Base-by-base conservation (phyloP, 2,329 filamentous ascomycete species). In the Ploettnerulaceae sp. region DNA sequence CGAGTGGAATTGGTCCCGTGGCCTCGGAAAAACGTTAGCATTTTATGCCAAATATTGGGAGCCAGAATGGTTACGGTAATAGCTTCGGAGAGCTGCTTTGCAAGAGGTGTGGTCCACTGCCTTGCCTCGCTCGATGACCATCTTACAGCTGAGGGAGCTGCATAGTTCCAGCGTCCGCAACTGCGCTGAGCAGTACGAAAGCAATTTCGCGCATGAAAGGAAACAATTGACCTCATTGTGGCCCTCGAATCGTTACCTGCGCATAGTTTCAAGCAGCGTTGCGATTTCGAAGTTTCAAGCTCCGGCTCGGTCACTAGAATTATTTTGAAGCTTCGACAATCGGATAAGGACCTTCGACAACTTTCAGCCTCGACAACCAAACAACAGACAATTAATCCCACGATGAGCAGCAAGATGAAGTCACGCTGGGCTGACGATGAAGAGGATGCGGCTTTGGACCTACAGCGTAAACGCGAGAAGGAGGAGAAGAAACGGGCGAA, bases 351-450 rank as follows among this genome's bases (percentile, higher is more conserved):
- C 15, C 31, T 11, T 38, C 46, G 22, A 48, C 36, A 18, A 31
- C 12, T 40, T 22, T 47, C 44, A 47, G 44, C 44, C 44, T 47
- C 18, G n/a, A 15, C n/a, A 36, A 42, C 7, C 7, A 24, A 26
- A 47, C 47, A 20, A 47, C 47, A 26, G 45, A 39, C 33, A 37
- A 42, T 43, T 40, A 28, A 47, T 44, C 46, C 38, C 36, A 53
- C 49, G 26, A 63, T 62, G 58, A 51, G 41, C n/a, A 54, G 41
- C 38, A 59, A 57, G 46, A 43, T 33, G 33, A 65, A 63, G 51
- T 96, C 91, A 40, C 82, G 91, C 67, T 98, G 93, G 93, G 88
- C 86, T 55, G 79, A 89, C 61, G 81, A 85, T 35, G 86, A 87
- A 58, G 87, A 89, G 57, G 89, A 96, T 64, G 80, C 81, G 17